Evolutionary conservation across 2,329 filamentous ascomycete species (phyloP).

Genomic region (Colletotrichum sansevieriae): DNA sequence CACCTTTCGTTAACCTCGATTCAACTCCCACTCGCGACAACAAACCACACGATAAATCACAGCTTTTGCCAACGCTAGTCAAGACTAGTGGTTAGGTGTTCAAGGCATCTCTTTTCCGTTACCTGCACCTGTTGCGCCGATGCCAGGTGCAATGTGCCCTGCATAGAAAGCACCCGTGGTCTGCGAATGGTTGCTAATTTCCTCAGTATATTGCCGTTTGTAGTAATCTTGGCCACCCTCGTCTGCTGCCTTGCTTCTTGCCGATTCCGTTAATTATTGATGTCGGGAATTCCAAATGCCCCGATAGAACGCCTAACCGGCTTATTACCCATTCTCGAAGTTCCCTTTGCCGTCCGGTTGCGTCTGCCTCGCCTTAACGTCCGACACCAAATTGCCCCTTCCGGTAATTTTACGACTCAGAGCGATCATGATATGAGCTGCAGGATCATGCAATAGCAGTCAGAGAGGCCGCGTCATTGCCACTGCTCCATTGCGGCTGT

Average conservation of each 20-base stretch:
- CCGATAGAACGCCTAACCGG: background rate
- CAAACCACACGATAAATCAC: background rate
- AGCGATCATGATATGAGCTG: too few relatives aligned
- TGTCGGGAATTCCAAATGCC: background rate
- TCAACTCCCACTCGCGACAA: background rate
- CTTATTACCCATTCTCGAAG: background rate
- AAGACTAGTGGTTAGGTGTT: background rate
- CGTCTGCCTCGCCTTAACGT: background rate
- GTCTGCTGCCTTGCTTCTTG: background rate
- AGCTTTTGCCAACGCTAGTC: background rate
- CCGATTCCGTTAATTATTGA: background rate
- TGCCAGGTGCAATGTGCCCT: background rate
- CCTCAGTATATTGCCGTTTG: background rate
- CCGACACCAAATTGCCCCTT: too few relatives aligned
- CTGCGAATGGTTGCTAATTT: background rate
- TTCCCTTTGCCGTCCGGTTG: background rate
- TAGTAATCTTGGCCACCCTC: background rate
- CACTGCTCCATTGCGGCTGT: too few relatives aligned
- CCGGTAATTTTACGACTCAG: too few relatives aligned
- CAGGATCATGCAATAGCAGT: too few relatives aligned
- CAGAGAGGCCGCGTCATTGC: too few relatives aligned
- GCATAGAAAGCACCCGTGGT: background rate
- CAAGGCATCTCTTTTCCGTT: background rate
- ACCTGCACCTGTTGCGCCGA: too few relatives aligned
- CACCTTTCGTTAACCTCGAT: background rate